Evolutionary conservation across 192 early-diverging fungal genomes (phyloP), one percentile per base, ranked within the genome.

Genomic region (Linnemannia hyalina): DNA sequence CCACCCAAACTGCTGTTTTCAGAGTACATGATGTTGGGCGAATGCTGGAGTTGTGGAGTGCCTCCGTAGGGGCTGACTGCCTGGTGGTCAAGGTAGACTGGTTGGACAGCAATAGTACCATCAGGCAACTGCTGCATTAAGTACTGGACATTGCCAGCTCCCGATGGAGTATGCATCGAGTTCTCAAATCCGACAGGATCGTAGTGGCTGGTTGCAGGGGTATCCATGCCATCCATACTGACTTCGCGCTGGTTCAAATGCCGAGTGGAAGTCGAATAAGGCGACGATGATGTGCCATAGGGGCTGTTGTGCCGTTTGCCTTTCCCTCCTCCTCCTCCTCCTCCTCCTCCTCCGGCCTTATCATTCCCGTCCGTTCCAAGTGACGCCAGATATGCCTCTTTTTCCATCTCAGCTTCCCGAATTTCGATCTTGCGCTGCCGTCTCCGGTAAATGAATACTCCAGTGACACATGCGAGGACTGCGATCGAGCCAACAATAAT

Each of bases 101-200:
- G 84, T 47, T 86, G 84, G 29, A 86, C 84, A 46, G 84, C 84
- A 49, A 86, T 86, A 7, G 75, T 86, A 0, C 84, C 84, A 72
- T 86, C 84, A 0, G 84, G 84, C 9, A 86, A 68, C 15, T 86
- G 84, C 32, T 86, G 84, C 84, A 86, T 86, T 63, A 86, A 60
- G 35, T 86, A 86, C 54, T 86, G 84, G 18, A 81, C 74, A 6
- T 65, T 73, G 11, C 75, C 63, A 2, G 6, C 60, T 65, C 60
- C 60, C 11, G 55, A 57, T 4, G 55, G 55, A 10, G 55, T 7
- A 26, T 65, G 29, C 29, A 65, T 13, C 29, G 60, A 11, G 4
- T 0, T 65, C 9, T 65, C 60, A 32, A 65, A 26, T 1, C 60
- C 60, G 23, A 52, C 2, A 40, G 70, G n/a, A 22, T 52, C 76